These are phyloP conservation scores for Cladosporium sp. DNA, from an alignment of 2,329 filamentous ascomycete genomes.

Conservation along the genomic window DNA sequence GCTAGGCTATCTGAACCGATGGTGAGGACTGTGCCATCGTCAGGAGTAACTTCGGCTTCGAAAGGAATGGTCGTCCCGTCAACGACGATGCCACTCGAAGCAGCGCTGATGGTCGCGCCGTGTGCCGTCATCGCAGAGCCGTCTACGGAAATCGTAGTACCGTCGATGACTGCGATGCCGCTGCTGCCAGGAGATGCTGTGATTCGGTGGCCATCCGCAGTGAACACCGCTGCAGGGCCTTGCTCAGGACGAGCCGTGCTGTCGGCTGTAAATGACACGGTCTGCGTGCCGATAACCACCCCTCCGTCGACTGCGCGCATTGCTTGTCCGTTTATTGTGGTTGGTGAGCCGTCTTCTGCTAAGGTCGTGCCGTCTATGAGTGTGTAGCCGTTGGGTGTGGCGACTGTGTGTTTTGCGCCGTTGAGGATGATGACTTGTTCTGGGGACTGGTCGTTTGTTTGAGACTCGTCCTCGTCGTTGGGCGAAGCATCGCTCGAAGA, in stretches of 20 bases:
- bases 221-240: neutral
- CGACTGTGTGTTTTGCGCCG: constrained; percentile 11
- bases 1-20: neutral
- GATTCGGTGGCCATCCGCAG: neutral
- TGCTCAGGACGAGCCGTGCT: neutral
- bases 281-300: neutral
- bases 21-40: neutral
- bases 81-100: neutral
- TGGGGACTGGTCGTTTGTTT: neutral
- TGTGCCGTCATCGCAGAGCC: neutral
- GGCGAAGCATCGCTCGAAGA: no score
- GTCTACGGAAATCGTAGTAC: neutral
- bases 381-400: constrained; percentile 50
- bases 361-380: constrained; percentile 3
- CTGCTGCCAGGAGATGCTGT: constrained; percentile 3
- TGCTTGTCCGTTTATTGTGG: neutral
- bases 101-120: constrained; percentile 1
- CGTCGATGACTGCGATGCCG: neutral
- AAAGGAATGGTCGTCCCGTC: neutral
- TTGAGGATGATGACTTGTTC: neutral
- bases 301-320: neutral
- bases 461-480: no score
- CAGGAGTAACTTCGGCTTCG: no score
- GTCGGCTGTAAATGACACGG: neutral
- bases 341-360: neutral